These are phyloP conservation scores for Dryas octopetala DNA, from an alignment of 306 rosid species.

Conservation along the genomic window DNA sequence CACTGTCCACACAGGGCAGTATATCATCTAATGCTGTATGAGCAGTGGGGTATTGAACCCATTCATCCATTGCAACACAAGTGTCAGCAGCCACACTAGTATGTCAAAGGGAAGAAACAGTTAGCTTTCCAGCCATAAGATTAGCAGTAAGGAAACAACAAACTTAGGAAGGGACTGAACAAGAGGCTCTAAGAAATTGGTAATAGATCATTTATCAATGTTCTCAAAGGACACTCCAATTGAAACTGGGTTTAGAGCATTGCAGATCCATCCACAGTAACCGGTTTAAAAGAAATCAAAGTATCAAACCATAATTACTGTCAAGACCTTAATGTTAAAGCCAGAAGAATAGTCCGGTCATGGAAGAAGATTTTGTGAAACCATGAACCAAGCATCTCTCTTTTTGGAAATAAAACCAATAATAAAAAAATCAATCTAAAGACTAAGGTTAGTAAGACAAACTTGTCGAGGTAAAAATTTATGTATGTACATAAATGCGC, in stretches of 20 bases:
- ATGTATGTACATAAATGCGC: not conserved
- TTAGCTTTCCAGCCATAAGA: not conserved
- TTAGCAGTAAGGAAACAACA: not conserved
- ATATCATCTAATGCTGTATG: constrained; percentile 50
- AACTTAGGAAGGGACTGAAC: not conserved
- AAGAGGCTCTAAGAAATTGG: not conserved
- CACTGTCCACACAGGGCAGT: constrained; percentile 47
- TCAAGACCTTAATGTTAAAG: not conserved
- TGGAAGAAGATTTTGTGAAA: not conserved
- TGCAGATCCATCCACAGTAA: not conserved
- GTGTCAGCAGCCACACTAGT: constrained; percentile 45
- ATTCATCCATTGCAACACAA: constrained; percentile 52
- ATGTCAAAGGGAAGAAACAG: not conserved
- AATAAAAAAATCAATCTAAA: too few species aligned
- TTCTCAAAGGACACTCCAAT: too few species aligned
- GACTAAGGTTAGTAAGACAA: too few species aligned
- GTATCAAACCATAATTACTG: not conserved
- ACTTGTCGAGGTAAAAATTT: not conserved
- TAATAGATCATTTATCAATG: not conserved
- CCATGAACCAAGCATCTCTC: not conserved
- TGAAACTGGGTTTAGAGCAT: too few species aligned
- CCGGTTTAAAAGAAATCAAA: not conserved
- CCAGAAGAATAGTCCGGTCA: not conserved
- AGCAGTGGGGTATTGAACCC: constrained; percentile 41
- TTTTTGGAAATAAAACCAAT: not conserved